Evolutionary conservation across 345 rosid species (phyloP), one percentile per base, ranked within the genome.

Genomic region (Aegle marmelos): DNA sequence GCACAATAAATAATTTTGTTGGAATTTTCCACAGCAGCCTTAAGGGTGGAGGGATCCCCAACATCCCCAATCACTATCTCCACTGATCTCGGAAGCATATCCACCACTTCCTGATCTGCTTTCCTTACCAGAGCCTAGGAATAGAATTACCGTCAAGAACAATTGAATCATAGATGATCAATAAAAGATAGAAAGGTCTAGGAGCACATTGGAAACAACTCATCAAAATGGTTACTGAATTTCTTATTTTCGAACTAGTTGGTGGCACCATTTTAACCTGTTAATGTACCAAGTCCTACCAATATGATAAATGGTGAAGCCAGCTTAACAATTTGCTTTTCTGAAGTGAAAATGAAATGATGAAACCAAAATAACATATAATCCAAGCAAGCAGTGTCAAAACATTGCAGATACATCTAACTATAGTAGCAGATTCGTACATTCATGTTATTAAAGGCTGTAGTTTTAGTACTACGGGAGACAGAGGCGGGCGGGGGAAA

Each of bases 1-100:
- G 99, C 99, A 70, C 99, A 95, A 65, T 90, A 93, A 48, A 95
- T 93, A 80, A 95, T 86, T 83, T 95, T 95, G 77, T 82, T 94
- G 89, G 98, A 95, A 80, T 97, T 91, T 67, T 92, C 92, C 0
- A 95, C 89, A 2, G 99, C 97, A 56, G 85, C 81, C 78, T 75
- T 86, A 59, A 93, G 90, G 68, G 93, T 85, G 27, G 89, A 84
- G 4, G 92, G 92, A 48, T 95, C 98, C 9, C 99, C 98, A 50
- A 93, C 97, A 84, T 95, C 98, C 54, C 97, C 99, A 22, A 85
- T 76, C 25, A 95, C 88, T 54, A 93, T 84, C 86, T 91, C 95
- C 70, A 95, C 97, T 31, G 98, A 95, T 82, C 98, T 88, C 21
- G 98, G 99, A 70, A 95, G 91, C 92, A 85, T 81, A 78, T 88